Conservation (phyloP, 306 rosid species). For the Canavalia gladiata region DNA sequence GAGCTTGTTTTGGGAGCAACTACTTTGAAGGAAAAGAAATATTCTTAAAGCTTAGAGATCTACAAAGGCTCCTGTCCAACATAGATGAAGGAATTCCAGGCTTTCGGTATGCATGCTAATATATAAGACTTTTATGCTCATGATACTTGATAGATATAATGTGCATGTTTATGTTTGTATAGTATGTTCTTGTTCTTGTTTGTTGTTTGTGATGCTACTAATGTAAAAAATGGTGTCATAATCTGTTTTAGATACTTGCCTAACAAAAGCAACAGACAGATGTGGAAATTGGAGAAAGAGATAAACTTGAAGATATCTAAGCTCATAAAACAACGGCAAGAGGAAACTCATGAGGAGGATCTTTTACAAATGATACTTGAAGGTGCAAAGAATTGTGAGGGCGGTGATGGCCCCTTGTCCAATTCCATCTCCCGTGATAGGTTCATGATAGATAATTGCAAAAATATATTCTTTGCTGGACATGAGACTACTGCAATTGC, state of each 20-base stretch:
- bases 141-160: neutral
- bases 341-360: slow-evolving; percentile 59
- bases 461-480: slow-evolving; percentile 60
- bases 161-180: neutral
- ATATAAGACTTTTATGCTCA: neutral
- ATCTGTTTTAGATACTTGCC: slow-evolving; percentile 63
- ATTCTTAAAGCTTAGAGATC: slow-evolving; percentile 69
- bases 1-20: slow-evolving; percentile 78
- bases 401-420: slow-evolving; percentile 27
- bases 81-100: slow-evolving; percentile 67
- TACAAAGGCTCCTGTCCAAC: slow-evolving; percentile 62
- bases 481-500: slow-evolving; percentile 59
- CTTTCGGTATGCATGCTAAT: slow-evolving; percentile 53
- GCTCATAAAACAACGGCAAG: slow-evolving; percentile 57
- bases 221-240: neutral
- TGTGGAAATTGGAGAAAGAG: slow-evolving; percentile 74
- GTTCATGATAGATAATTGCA: slow-evolving; percentile 65
- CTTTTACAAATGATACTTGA: slow-evolving; percentile 73
- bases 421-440: slow-evolving; percentile 37
- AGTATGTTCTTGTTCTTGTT: neutral
- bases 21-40: slow-evolving; percentile 69
- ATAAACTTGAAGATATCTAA: slow-evolving; percentile 57
- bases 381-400: slow-evolving; percentile 56
- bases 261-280: slow-evolving; percentile 57
- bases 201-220: neutral